Base-by-base conservation (phyloP, 106 monocot genomes). In the Triglochin maritima region DNA sequence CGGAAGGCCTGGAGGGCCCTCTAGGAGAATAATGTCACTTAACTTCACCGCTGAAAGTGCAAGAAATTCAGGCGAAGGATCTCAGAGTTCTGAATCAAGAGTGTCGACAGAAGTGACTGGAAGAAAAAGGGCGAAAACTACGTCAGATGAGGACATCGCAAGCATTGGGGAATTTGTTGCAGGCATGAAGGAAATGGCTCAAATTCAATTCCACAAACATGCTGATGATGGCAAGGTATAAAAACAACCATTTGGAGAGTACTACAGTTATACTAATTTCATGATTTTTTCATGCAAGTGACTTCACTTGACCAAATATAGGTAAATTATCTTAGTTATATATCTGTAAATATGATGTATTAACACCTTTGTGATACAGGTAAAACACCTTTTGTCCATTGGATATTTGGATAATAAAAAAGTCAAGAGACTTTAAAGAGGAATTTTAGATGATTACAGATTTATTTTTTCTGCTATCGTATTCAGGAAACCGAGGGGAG, bases 141-240 rank as follows among this genome's bases (percentile, higher is more conserved):
- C 62, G 41, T 60, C 76, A n/a, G 70, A 78, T 63, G 85, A 69
- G 16, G 80, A 63, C 16, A 79, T 85, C 12, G 70, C 84, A 56
- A 66, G 74, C 77, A 81, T 84, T 53, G 50, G 72, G 46, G 79
- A 81, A 71, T 84, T 84, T 73, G 81, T 81, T 71, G 69, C 76
- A 56, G 91, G 79, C 45, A 69, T 84, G 69, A 87, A 84, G 68
- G 82, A 80, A 69, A 82, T 86, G 83, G 88, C 78, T 62, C 78
- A 86, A 61, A 78, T 81, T 71, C 79, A 79, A 16, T 71, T 74
- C 73, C 79, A 71, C 13, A 79, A 83, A 69, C 57, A 69, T 46
- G 59, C 44, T 64, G 68, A 63, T 64, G 68, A 63, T 68, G 71
- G 42, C 74, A 80, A 86, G 78, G 86, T 86, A 13, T 7, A 44